Base-by-base conservation (phyloP, 257 asterid genomes). In the Lavandula angustifolia region DNA sequence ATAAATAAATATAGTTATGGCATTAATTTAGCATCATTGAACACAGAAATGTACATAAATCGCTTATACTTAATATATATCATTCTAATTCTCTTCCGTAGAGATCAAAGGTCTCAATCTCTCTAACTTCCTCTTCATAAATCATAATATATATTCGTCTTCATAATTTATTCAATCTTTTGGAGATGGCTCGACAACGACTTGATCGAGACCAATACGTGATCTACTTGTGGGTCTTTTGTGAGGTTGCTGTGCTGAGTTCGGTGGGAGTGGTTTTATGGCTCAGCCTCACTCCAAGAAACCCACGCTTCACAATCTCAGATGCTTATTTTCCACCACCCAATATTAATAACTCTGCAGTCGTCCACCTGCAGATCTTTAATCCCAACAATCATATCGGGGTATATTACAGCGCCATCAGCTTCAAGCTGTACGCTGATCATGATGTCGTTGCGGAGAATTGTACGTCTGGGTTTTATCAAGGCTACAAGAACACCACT, bases 381-480 rank as follows among this genome's bases (percentile, higher is more conserved):
- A 78, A 81, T 64, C 86, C 81, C 10, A 81, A 81, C 81, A 78
- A 75, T 62, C 76, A 63, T 18, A 78, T 81, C 69, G 79, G 74
- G 50, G 64, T 81, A 34, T 74, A 73, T 41, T 78, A 78, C 49
- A 57, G 54, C 6, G 51, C 56, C 22, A 60, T 78, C 34, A 42
- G 3, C 44, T 37, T 81, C 56, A 54, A 41, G 33, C 18, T 81
- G 75, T 59, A 59, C 41, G 27, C 37, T 0, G 51, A 11, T 18
- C 60, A 66, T 52, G 65, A 71, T 12, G 44, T 73, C 13, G 62
- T 63, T 0, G 86, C 76, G 53, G 49, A 29, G 1, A 75, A 73
- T 32, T 66, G 75, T 4, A 63, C 64, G 1, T 56, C 74, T 5
- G 75, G 33, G 18, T 81, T 78, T 31, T 65, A 74, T 60, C 86